phyloP scores from a whole-genome alignment of 768 basidiomycete genomes.

The Macrolepiota fuliginosa region DNA sequence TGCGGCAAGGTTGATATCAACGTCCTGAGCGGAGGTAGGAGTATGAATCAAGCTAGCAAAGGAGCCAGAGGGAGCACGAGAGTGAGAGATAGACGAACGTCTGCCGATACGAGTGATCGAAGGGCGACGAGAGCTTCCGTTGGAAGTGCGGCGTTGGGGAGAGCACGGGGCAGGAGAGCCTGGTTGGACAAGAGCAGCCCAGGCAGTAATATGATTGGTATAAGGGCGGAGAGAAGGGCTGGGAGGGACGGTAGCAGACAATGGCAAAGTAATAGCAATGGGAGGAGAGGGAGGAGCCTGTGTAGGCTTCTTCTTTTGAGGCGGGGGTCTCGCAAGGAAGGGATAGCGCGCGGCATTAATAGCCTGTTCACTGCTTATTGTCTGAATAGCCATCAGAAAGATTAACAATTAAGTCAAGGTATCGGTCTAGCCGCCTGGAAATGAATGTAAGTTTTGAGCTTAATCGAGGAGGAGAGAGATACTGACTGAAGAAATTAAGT shows the following conservation, averaged over 20 bases:
- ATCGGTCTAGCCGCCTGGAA: constrained; percentile 5
- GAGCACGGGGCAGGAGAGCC: constrained; percentile 57
- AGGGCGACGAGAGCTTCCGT: constrained; percentile 18
- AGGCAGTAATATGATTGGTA: constrained; percentile 53
- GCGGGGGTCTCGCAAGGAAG: constrained; percentile 43
- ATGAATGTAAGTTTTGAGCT: not conserved
- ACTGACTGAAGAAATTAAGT: constrained; percentile 10
- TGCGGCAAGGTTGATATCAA: constrained; percentile 55
- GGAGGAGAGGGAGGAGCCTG: constrained; percentile 28
- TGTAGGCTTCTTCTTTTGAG: constrained; percentile 31
- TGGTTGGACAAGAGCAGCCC: constrained; percentile 67
- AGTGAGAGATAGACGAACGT: constrained; percentile 34
- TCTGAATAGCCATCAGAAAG: not conserved
- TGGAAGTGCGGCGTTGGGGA: constrained; percentile 32
- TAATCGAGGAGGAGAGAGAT: constrained; percentile 10
- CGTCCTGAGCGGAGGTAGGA: constrained; percentile 44
- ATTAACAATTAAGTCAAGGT: not conserved
- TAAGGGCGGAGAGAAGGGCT: constrained; percentile 25
- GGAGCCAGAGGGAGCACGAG: constrained; percentile 42
- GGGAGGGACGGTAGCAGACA: constrained; percentile 12
- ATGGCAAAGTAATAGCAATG: constrained; percentile 2
- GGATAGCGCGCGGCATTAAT: constrained; percentile 28
- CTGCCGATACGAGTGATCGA: constrained; percentile 20
- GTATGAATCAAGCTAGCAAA: constrained; percentile 45
- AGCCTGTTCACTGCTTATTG: constrained; percentile 6